phyloP scores from a whole-genome alignment of 1,139 yeast species.

The Taphrina betulina region DNA sequence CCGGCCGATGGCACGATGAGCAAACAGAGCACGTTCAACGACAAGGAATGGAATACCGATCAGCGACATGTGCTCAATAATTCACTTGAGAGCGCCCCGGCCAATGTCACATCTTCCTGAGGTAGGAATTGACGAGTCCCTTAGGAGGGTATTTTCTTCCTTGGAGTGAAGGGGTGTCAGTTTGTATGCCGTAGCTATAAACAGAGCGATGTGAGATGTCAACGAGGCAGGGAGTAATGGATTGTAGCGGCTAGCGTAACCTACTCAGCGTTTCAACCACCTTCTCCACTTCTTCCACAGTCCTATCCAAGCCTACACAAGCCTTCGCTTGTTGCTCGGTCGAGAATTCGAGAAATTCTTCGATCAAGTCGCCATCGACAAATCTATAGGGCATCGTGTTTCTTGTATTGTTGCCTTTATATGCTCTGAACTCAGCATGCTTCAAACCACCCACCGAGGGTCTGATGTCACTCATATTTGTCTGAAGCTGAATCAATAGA shows the following conservation, averaged over 20 bases:
- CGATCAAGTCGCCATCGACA: conserved; percentile 39
- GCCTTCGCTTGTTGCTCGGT: conserved; percentile 33
- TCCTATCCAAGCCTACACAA: conserved; percentile 34
- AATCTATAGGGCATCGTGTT: conserved; percentile 36
- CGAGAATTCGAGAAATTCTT: conserved; percentile 37
- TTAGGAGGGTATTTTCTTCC: too few relatives aligned
- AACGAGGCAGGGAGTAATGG: too few relatives aligned
- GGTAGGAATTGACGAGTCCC: too few relatives aligned
- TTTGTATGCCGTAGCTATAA: too few relatives aligned
- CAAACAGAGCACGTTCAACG: conserved; percentile 6
- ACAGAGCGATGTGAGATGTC: too few relatives aligned
- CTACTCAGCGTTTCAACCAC: conserved; percentile 38
- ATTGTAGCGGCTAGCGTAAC: conserved; percentile 34
- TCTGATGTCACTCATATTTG: conserved; percentile 35
- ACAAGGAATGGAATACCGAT: background rate
- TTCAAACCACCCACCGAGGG: conserved; percentile 36
- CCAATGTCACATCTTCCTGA: conserved; percentile 7
- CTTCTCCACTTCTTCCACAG: conserved; percentile 34
- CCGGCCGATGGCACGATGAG: background rate
- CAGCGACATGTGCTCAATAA: background rate
- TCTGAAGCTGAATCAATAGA: conserved; percentile 37
- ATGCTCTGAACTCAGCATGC: conserved; percentile 36
- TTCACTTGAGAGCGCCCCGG: background rate
- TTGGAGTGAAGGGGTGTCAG: too few relatives aligned
- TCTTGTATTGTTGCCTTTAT: conserved; percentile 32